phyloP scores from a whole-genome alignment of 257 asterid species.

The Buddleja alternifolia region DNA sequence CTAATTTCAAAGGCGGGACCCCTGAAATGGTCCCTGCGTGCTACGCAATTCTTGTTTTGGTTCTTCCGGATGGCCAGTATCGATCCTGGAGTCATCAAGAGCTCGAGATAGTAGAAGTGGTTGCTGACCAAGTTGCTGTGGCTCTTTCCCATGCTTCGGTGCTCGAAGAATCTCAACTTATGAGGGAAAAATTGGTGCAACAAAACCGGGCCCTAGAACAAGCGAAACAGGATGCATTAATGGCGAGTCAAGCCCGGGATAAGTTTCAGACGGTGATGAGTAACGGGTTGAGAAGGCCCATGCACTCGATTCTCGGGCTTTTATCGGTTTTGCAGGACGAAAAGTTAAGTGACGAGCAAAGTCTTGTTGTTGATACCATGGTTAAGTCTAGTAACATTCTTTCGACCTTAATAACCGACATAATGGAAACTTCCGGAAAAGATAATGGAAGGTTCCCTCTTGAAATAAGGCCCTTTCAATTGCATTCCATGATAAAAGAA shows the following conservation, averaged over 20 bases:
- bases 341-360: constrained; percentile 58
- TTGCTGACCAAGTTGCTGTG: constrained; percentile 95
- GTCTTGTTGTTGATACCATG: constrained; percentile 71
- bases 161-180: constrained; percentile 85
- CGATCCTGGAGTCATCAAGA: constrained; percentile 77
- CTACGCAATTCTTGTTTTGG: constrained; percentile 88
- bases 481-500: constrained; percentile 75
- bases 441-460: constrained; percentile 61
- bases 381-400: constrained; percentile 72
- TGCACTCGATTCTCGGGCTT: constrained; percentile 85
- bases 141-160: constrained; percentile 97
- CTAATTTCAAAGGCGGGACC: constrained; percentile 86
- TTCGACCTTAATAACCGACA: constrained; percentile 70
- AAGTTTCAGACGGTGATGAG: constrained; percentile 86
- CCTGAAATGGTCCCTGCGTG: constrained; percentile 82
- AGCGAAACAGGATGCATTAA: constrained; percentile 77
- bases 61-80: constrained; percentile 67
- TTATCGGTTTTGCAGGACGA: constrained; percentile 77
- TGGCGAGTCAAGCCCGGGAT: constrained; percentile 86
- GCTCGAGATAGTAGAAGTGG: constrained; percentile 78
- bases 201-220: constrained; percentile 82
- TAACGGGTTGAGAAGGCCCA: constrained; percentile 82
- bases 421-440: constrained; percentile 71
- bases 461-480: constrained; percentile 62
- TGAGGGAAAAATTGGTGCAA: constrained; percentile 72